Percentiles rank a stretch among this genome's conserved stretches.
These are phyloP conservation scores for Edaphochlamys debaryana DNA, from an alignment of 139 green algal genomes.

Conservation along the genomic window DNA sequence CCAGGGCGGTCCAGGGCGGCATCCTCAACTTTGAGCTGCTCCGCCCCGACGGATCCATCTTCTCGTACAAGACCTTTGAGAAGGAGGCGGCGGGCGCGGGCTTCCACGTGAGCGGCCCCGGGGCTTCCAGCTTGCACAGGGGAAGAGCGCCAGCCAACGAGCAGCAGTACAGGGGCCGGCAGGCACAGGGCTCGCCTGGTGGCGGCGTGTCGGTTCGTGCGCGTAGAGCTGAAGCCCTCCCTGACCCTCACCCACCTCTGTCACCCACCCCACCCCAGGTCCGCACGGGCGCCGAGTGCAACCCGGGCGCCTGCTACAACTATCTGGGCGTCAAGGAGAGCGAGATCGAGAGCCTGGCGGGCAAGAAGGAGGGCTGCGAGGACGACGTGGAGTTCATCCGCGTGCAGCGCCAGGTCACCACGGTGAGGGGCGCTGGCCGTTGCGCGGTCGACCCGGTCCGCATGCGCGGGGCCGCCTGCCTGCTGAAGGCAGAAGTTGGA, in stretches of 20 bases:
- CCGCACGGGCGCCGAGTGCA: conserved; percentile 77
- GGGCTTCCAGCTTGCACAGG: too few species aligned
- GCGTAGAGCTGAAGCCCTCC: too few species aligned
- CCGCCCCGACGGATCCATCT: conserved; percentile 52
- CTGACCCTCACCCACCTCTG: background rate
- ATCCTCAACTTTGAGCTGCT: conserved; percentile 83
- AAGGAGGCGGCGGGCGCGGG: conserved; percentile 62
- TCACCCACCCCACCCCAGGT: background rate
- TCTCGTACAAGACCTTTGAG: conserved; percentile 73
- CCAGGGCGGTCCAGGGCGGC: conserved; percentile 63
- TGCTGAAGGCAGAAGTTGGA: too few species aligned
- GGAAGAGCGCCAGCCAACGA: too few species aligned
- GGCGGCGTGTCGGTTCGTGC: too few species aligned
- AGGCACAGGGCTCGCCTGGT: background rate
- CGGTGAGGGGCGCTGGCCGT: background rate
- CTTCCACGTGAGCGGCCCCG: conserved; percentile 65
- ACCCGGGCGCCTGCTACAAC: conserved; percentile 76
- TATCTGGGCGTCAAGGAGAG: conserved; percentile 64
- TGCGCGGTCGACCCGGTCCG: too few species aligned
- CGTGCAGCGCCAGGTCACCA: conserved; percentile 54
- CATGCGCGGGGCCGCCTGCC: too few species aligned
- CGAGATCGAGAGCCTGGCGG: conserved; percentile 72
- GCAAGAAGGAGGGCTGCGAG: conserved; percentile 77
- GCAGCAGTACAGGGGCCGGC: background rate
- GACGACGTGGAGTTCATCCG: conserved; percentile 78